Percentiles rank a stretch among this genome's conserved stretches.
These are phyloP conservation scores for Leonotis leonurus DNA, from an alignment of 257 asterid species.

Conservation along the genomic window DNA sequence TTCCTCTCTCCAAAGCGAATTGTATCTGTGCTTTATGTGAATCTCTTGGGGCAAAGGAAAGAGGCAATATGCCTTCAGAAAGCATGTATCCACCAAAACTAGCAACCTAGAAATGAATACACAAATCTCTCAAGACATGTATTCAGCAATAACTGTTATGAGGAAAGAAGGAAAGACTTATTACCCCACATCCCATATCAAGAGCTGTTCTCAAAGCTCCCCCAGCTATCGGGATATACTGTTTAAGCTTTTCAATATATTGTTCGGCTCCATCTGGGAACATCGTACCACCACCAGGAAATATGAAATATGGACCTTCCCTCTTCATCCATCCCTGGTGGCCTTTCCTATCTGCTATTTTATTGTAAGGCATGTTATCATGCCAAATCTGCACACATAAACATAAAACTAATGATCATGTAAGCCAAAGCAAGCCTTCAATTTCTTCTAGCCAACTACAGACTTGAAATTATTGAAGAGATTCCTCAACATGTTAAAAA, in stretches of 20 bases:
- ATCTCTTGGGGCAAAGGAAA: slow-evolving; percentile 97
- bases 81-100: slow-evolving; percentile 97
- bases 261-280: slow-evolving; percentile 91
- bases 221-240: slow-evolving; percentile 80
- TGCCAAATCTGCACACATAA: slow-evolving; percentile 81
- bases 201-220: slow-evolving; percentile 91
- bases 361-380: slow-evolving; percentile 83
- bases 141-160: neutral
- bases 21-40: slow-evolving; percentile 95
- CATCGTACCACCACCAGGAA: slow-evolving; percentile 98
- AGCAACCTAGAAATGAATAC: slow-evolving; percentile 64
- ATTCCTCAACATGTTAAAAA: neutral
- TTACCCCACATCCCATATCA: slow-evolving; percentile 99
- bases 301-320: slow-evolving; percentile 79
- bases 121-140: neutral
- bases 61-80: slow-evolving; percentile 66
- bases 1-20: slow-evolving; percentile 93
- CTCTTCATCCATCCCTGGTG: slow-evolving; percentile 98
- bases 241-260: slow-evolving; percentile 89
- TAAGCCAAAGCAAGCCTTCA: slow-evolving; percentile 1
- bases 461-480: neutral
- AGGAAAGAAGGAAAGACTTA: neutral
- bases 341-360: slow-evolving; percentile 95
- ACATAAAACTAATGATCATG: slow-evolving; percentile 4
- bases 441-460: slow-evolving; percentile 5